Evolutionary conservation across 2,329 filamentous ascomycete genomes (phyloP).

Genomic region (Penicillium brasilianum): DNA sequence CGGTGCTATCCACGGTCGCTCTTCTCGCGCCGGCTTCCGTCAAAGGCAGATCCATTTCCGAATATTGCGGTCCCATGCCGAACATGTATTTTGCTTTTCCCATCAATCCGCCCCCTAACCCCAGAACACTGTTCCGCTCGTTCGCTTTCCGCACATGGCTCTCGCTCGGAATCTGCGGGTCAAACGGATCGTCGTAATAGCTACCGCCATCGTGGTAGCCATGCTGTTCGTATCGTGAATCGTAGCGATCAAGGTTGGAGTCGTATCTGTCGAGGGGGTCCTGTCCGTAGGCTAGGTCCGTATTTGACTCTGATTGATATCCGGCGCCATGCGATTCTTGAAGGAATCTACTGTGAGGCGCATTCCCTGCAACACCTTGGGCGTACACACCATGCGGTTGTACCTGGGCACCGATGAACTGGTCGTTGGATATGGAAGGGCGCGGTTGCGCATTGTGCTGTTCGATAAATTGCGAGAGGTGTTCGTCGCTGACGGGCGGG

Average conservation of each 20-base stretch:
- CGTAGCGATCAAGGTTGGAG: slow-evolving; percentile 8
- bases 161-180: slow-evolving; percentile 46
- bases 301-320: slow-evolving; percentile 40
- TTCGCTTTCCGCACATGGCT: slow-evolving; percentile 62
- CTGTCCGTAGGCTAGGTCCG: slow-evolving; percentile 27
- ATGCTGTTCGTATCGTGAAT: slow-evolving; percentile 4
- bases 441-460: slow-evolving; percentile 62
- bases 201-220: slow-evolving; percentile 74
- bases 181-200: slow-evolving; percentile 57
- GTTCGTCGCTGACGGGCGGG: slow-evolving; percentile 79
- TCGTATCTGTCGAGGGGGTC: slow-evolving; percentile 66
- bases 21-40: slow-evolving; percentile 72
- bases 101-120: slow-evolving; percentile 82
- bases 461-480: slow-evolving; percentile 74
- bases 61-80: slow-evolving; percentile 84
- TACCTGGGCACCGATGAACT: slow-evolving; percentile 77
- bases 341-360: slow-evolving; percentile 8
- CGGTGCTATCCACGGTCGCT: slow-evolving; percentile 50
- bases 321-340: slow-evolving; percentile 45
- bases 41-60: slow-evolving; percentile 96
- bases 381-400: slow-evolving; percentile 50
- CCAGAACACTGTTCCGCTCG: slow-evolving; percentile 86
- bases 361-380: not conserved
- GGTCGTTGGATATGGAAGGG: slow-evolving; percentile 91
- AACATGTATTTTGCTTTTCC: slow-evolving; percentile 88